These are phyloP conservation scores for Debaryomyces hansenii DNA, from an alignment of 805 yeast genomes.

Conservation along the genomic window DNA sequence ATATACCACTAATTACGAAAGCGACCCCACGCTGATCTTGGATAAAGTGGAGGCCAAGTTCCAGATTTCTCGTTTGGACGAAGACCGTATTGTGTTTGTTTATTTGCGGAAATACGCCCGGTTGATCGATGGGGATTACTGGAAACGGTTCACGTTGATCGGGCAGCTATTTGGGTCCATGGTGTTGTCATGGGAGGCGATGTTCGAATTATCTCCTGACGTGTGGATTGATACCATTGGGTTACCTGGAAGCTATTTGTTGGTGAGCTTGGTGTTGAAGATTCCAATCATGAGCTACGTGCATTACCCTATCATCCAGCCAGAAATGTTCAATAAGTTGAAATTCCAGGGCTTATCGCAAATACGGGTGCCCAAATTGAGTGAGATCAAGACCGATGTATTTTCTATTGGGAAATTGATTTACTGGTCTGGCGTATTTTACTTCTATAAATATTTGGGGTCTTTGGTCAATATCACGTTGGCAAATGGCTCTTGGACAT, in stretches of 20 bases:
- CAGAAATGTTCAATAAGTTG: conserved; percentile 78
- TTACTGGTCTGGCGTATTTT: conserved; percentile 75
- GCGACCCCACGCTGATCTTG: conserved; percentile 49
- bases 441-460: conserved; percentile 66
- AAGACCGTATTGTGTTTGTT: conserved; percentile 57
- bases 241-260: conserved; percentile 80
- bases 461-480: conserved; percentile 61
- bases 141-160: conserved; percentile 77
- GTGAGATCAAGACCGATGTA: conserved; percentile 17
- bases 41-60: conserved; percentile 56
- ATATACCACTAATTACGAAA: conserved; percentile 67
- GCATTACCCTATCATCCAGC: conserved; percentile 92
- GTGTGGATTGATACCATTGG: conserved; percentile 96
- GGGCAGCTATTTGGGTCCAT: conserved; percentile 88
- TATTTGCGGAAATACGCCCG: conserved; percentile 53
- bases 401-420: conserved; percentile 42
- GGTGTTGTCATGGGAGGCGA: conserved; percentile 67
- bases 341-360: conserved; percentile 22
- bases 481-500: conserved; percentile 92
- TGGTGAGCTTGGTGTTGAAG: conserved; percentile 53
- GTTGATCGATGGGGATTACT: conserved; percentile 66
- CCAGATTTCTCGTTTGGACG: conserved; percentile 46
- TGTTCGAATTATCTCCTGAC: conserved; percentile 72
- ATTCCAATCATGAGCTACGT: conserved; percentile 84
- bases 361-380: conserved; percentile 16